These are phyloP conservation scores for Calonectria hongkongensis DNA, from an alignment of 2,329 filamentous ascomycete genomes.

Conservation along the genomic window DNA sequence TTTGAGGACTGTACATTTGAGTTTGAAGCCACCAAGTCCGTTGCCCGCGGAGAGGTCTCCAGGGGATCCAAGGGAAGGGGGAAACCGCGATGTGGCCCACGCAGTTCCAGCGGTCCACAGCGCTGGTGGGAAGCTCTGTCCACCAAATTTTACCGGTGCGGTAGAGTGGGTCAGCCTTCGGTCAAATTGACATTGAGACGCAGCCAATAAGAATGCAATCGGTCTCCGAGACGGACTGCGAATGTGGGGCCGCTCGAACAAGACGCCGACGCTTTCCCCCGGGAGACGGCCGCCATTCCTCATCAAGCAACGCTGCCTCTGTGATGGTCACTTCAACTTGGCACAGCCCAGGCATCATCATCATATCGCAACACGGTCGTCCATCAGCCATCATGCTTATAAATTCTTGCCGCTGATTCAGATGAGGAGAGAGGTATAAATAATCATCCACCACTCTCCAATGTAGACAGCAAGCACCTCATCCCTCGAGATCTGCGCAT, in stretches of 20 bases:
- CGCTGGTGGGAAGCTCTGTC: no score
- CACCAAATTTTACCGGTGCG: no score
- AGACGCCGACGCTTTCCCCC: no score
- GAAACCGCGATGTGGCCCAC: no score
- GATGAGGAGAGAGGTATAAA: background rate
- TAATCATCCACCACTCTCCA: background rate
- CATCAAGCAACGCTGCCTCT: background rate
- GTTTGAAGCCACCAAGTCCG: no score
- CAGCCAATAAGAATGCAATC: background rate
- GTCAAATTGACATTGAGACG: background rate
- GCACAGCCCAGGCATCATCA: no score
- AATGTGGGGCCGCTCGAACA: no score
- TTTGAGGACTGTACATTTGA: no score
- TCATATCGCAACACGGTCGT: background rate
- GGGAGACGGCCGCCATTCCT: background rate
- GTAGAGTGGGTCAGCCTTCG: background rate
- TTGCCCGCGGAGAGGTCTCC: no score
- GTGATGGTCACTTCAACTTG: no score
- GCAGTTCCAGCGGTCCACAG: no score
- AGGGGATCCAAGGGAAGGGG: no score
- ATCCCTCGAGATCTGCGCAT: background rate
- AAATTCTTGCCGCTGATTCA: background rate
- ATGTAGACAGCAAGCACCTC: background rate
- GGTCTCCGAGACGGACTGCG: background rate
- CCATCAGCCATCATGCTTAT: background rate